phyloP scores from a whole-genome alignment of 768 basidiomycete genomes.

The Lactarius hengduanensis region DNA sequence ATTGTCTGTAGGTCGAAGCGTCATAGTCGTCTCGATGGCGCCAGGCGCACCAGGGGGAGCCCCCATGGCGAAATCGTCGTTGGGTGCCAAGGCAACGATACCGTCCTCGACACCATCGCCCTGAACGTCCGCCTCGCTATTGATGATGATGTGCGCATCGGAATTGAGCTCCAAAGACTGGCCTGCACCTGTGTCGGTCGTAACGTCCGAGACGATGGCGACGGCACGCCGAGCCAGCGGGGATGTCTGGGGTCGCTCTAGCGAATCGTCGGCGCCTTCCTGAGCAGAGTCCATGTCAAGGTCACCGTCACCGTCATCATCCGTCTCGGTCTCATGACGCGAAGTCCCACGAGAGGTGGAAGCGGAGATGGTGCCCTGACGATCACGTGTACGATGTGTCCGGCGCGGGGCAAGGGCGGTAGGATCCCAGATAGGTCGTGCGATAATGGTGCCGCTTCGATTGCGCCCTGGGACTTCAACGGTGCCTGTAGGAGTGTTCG shows the following conservation, averaged over 20 bases:
- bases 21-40: conserved; percentile 48
- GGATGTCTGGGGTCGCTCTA: conserved; percentile 30
- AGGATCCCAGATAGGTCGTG: conserved; percentile 58
- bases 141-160: conserved; percentile 54
- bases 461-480: conserved; percentile 63
- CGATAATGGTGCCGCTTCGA: conserved; percentile 74
- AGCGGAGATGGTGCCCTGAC: conserved; percentile 29
- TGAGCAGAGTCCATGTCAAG: conserved; percentile 45
- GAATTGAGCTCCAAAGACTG: conserved; percentile 43
- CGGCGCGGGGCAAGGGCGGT: conserved; percentile 33
- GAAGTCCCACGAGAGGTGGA: conserved; percentile 43
- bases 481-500: conserved; percentile 59
- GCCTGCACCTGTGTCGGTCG: conserved; percentile 33
- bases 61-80: conserved; percentile 88
- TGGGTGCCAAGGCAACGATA: conserved; percentile 73
- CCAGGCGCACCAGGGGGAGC: conserved; percentile 91
- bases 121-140: conserved; percentile 43
- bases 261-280: conserved; percentile 31
- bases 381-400: conserved; percentile 33
- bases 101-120: conserved; percentile 68
- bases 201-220: conserved; percentile 47
- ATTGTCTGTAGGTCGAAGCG: conserved; percentile 29
- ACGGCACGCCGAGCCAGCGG: conserved; percentile 44
- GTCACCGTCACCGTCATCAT: conserved; percentile 69
- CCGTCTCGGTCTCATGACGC: conserved; percentile 71